Evolutionary conservation across 768 basidiomycete species (phyloP), one percentile per base, ranked within the genome.

Genomic region (Leccinum barrowsii): DNA sequence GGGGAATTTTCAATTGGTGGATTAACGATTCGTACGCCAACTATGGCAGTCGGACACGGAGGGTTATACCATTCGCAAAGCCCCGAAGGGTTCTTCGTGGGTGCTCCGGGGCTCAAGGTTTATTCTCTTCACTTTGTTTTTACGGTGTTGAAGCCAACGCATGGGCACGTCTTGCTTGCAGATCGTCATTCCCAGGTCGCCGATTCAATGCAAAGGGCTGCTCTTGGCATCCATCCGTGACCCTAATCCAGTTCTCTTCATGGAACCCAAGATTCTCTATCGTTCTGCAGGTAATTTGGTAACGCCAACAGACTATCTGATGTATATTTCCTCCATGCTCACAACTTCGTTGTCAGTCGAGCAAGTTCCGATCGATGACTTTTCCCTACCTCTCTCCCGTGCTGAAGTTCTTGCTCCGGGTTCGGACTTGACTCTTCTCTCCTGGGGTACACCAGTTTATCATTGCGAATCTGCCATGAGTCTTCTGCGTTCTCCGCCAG

Each of bases 51-150:
- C n/a, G 80, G 85, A 5, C 94, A 98, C 68, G 94, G 94, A 46
- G 94, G 89, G 22, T 73, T 95, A 57, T 98, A 97, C 69, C 94
- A 98, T 67, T 95, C 92, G 7, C 94, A 98, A 73, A 93, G 91
- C 56, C 94, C 94, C 4, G 95, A 98, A 73, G 93, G 90, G 1
- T 98, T 87, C 75, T 98, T 98, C 72, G 82, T 96, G 78, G 94
- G 89, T 34, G 94, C 92, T 7, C 77, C 92, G 0, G 94, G 94
- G 1, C 69, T 98, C 44, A 97, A 97, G 80, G 93, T 90, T 57
- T 13, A 59, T 35, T 30, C 22, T 24, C 7, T 8, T 34, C 60
- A 22, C 7, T 19, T 15, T 48, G 3, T 26, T 37, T 47, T 37
- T 40, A 37, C 8, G 7, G 15, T 34, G 5, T 21, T 26, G 46